These are phyloP conservation scores for Papiliotrema flavescens DNA, from an alignment of 1,284 basidiomycete species.

Conservation along the genomic window DNA sequence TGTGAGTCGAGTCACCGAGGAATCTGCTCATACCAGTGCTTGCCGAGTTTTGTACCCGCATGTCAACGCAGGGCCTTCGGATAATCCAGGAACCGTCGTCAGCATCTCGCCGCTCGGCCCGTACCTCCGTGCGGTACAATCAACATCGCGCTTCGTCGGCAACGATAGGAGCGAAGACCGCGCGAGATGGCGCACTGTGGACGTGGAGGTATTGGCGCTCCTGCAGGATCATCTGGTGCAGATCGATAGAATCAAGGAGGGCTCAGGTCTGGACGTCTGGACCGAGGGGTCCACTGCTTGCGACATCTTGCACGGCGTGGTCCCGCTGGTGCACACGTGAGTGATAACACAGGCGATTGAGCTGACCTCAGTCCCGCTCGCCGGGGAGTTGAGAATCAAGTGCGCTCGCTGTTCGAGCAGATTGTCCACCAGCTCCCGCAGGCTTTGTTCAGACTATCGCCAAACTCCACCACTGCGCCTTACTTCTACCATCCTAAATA, in stretches of 20 bases:
- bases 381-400: neutral
- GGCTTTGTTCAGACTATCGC: slow-evolving; percentile 36
- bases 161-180: slow-evolving; percentile 20
- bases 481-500: slow-evolving; percentile 42
- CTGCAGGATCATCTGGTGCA: slow-evolving; percentile 36
- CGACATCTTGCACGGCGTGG: slow-evolving; percentile 32
- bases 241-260: slow-evolving; percentile 16
- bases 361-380: neutral
- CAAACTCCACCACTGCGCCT: slow-evolving; percentile 20
- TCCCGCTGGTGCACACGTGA: slow-evolving; percentile 27
- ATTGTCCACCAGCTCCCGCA: slow-evolving; percentile 36
- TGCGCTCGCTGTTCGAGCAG: slow-evolving; percentile 16
- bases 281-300: slow-evolving; percentile 38
- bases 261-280: slow-evolving; percentile 33
- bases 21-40: slow-evolving; percentile 11
- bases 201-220: slow-evolving; percentile 39
- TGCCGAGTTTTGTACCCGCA: slow-evolving; percentile 27
- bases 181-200: slow-evolving; percentile 35
- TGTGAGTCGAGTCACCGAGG: slow-evolving; percentile 15
- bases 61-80: slow-evolving; percentile 12
- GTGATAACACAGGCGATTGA: slow-evolving; percentile 7
- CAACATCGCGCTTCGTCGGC: slow-evolving; percentile 25
- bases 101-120: slow-evolving; percentile 34
- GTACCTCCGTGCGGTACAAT: slow-evolving; percentile 34
- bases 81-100: slow-evolving; percentile 11